phyloP scores from a whole-genome alignment of 805 yeast genomes.

The Dipodascopsis tothii region DNA sequence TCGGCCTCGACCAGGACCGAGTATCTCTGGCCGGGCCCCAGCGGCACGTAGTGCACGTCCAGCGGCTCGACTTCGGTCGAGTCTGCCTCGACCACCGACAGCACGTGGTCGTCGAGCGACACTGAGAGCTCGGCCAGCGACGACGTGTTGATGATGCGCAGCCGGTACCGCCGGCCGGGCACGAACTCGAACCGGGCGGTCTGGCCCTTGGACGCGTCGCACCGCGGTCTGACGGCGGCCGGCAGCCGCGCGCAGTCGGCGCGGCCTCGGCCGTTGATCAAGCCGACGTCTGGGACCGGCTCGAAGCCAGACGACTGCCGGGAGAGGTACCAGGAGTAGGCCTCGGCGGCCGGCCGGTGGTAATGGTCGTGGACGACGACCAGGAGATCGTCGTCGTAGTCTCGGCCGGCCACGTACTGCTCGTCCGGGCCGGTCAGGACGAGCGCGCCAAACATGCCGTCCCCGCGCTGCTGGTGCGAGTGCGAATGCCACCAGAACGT shows the following conservation, averaged over 20 bases:
- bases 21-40: slow-evolving; percentile 20
- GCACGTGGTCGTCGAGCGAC: slow-evolving; percentile 15
- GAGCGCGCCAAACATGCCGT: slow-evolving; percentile 58
- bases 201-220: neutral
- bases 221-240: neutral
- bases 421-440: slow-evolving; percentile 18
- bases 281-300: slow-evolving; percentile 14
- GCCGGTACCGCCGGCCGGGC: slow-evolving; percentile 9
- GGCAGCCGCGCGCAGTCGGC: slow-evolving; percentile 7
- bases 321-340: slow-evolving; percentile 5
- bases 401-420: neutral
- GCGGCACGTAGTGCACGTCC: slow-evolving; percentile 2
- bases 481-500: slow-evolving; percentile 55
- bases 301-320: slow-evolving; percentile 7
- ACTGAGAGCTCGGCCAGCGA: slow-evolving; percentile 12
- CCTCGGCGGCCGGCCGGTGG: slow-evolving; percentile 3
- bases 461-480: slow-evolving; percentile 56
- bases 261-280: slow-evolving; percentile 12
- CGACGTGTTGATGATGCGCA: slow-evolving; percentile 16
- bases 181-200: slow-evolving; percentile 7
- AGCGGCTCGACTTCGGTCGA: slow-evolving; percentile 11
- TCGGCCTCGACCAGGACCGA: slow-evolving; percentile 14
- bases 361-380: slow-evolving; percentile 11
- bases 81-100: slow-evolving; percentile 17
- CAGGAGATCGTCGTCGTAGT: slow-evolving; percentile 13